Percentiles rank a stretch among this genome's conserved stretches.
Evolutionary conservation across 345 rosid species (phyloP).

Genomic region (Murraya paniculata): DNA sequence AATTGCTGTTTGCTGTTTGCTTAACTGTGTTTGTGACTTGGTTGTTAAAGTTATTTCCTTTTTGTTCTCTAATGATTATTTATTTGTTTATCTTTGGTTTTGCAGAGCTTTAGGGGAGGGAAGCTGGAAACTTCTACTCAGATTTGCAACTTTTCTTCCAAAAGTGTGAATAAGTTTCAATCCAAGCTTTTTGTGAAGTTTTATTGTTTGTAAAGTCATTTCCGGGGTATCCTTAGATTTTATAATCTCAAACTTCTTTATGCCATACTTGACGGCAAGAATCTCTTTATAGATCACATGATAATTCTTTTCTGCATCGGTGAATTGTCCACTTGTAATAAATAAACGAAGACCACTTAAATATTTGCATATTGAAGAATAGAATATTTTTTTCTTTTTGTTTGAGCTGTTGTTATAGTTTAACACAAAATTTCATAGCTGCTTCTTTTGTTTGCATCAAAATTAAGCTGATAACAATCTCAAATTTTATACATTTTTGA

Average conservation of each 20-base stretch:
- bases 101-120: conserved; percentile 47
- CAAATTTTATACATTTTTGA: conserved; percentile 15
- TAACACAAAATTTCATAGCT: background rate
- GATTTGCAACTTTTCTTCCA: conserved; percentile 51
- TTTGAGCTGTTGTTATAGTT: background rate
- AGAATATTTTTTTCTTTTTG: background rate
- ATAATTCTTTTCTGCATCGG: too few species aligned
- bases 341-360: background rate
- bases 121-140: conserved; percentile 50
- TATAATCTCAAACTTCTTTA: too few species aligned
- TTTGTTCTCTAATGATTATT: background rate
- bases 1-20: background rate
- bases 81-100: background rate
- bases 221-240: background rate
- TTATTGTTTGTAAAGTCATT: background rate
- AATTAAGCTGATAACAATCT: conserved; percentile 1
- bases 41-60: background rate
- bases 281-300: too few species aligned
- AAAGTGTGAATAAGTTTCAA: conserved; percentile 42
- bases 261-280: too few species aligned
- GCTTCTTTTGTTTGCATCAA: background rate
- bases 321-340: too few species aligned
- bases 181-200: conserved; percentile 5
- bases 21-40: background rate
- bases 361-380: background rate